Evolutionary conservation across 2,329 filamentous ascomycete species (phyloP), one percentile per base, ranked within the genome.

Genomic region (Colletotrichum gigasporum): DNA sequence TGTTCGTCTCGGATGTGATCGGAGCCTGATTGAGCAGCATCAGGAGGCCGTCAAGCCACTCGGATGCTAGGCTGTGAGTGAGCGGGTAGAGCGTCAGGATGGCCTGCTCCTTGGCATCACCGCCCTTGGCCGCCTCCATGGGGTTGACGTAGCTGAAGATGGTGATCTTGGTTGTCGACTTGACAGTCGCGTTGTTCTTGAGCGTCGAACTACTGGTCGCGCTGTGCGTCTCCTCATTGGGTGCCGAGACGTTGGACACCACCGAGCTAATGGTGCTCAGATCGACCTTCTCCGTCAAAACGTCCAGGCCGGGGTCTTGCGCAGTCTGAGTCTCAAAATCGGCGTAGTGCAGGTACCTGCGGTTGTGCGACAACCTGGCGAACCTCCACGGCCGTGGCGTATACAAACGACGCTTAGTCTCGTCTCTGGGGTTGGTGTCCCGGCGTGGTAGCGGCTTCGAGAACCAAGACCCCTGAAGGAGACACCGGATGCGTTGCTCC

Each of bases 1-100:
- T 96, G 74, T 91, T 95, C 34, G 96, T 98, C 79, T 98, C 95
- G 3, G 94, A 88, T n/a, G 96, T 99, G 74, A 99, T 97, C 18
- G 96, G 96, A 63, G 94, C 89, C 78, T 99, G 96, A 73, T 96
- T 94, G 22, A 99, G 85, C 57, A 99, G 83, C 94, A 99, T 97
- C 60, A 98, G 84, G 68, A 99, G 80, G 1, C 96, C 96, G 75
- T 99, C 96, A 5, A 99, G 85, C 96, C 96, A 99, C 78, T 99
- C 96, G 1, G 94, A 96, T 9, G 96, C 96, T 48, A 96, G 81
- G 68, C 89, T 92, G 74, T 96, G 91, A 63, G 89, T 92, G 63
- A 89, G 82, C 5, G 95, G 94, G 75, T 93, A 90, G 54, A 99
- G 84, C n/a, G 90, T 92, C 56, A 99, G 83, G 20, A 98, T 85